These are phyloP conservation scores for Saccharomyces uvarum DNA, from an alignment of 1,139 yeast species.

Conservation along the genomic window DNA sequence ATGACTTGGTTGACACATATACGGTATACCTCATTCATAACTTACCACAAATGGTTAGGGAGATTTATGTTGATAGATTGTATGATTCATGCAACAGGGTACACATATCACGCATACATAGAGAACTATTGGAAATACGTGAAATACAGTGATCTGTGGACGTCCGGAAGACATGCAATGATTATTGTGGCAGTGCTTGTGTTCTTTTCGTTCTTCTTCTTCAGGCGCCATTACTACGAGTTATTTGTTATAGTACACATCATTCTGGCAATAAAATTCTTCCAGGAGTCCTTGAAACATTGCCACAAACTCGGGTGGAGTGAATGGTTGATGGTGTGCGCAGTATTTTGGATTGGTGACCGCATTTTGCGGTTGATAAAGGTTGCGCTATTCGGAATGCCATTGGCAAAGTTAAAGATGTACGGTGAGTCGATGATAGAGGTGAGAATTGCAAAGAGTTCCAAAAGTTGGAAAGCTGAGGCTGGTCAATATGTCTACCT, in stretches of 20 bases:
- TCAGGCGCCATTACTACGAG: conserved; percentile 58
- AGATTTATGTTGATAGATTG: conserved; percentile 37
- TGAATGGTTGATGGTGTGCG: conserved; percentile 43
- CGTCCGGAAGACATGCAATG: conserved; percentile 48
- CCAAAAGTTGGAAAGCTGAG: conserved; percentile 30
- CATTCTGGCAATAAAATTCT: conserved; percentile 46
- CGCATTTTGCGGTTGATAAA: conserved; percentile 46
- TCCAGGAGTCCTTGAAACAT: conserved; percentile 58
- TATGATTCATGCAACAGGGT: conserved; percentile 41
- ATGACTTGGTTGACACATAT: conserved; percentile 58
- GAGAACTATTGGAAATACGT: conserved; percentile 20
- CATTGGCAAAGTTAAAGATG: conserved; percentile 42
- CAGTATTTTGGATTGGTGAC: conserved; percentile 60
- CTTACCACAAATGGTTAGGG: conserved; percentile 60
- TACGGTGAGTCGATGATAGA: conserved; percentile 37
- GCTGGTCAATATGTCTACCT: conserved; percentile 29
- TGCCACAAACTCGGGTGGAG: conserved; percentile 39
- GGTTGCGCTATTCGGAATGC: conserved; percentile 39
- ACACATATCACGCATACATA: conserved; percentile 30
- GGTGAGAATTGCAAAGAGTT: conserved; percentile 31
- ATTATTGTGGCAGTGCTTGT: conserved; percentile 29
- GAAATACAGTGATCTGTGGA: conserved; percentile 21
- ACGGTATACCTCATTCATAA: conserved; percentile 50
- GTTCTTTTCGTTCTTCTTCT: conserved; percentile 38
- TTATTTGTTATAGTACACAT: conserved; percentile 54